Evolutionary conservation across 2,329 filamentous ascomycete species (phyloP), one percentile per base, ranked within the genome.

Genomic region (Penicillium polonicum): DNA sequence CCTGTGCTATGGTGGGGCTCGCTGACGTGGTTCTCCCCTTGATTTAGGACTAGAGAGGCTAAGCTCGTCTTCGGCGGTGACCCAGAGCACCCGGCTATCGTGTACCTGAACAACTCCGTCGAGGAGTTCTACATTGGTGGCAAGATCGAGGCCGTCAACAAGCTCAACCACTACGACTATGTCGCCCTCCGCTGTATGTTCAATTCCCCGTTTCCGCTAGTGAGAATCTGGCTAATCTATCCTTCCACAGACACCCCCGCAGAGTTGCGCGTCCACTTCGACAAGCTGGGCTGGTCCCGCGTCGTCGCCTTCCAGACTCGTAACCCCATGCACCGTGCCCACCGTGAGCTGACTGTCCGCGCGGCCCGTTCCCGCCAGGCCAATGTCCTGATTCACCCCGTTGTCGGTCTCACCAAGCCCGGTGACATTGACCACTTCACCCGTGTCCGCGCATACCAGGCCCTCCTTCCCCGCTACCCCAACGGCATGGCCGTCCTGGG

Each of bases 341-440:
- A 99, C 80, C 87, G 94, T 79, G 94, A 99, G 82, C 82, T 99
- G 78, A 99, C 94, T 59, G 94, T 99, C 72, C 92, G 94, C 72
- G 94, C 94, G 67, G 94, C 94, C 65, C 93, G 94, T 70, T 90
- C 90, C 57, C 91, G 95, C 78, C 92, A 97, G 78, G 94, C 94
- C 76, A 99, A 99, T 76, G 94, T 99, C 67, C 89, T 99, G 72
- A 99, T 99, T 77, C 94, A 99, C 82, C 94, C 94, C 60, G 94
- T 99, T 64, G 94, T 99, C 65, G 94, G 94, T 74, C 85, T 99
- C 72, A 99, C 94, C 76, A 99, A 99, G 85, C 94, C 94, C 58
- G 94, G 94, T 76, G 94, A 99, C 78, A 99, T 99, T 74, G 94
- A 99, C 80, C 94, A 99, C 85, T 99, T 99, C 83, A 99, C 94